Conservation (phyloP, 345 rosid species). For the Sisymbrium irio region DNA sequence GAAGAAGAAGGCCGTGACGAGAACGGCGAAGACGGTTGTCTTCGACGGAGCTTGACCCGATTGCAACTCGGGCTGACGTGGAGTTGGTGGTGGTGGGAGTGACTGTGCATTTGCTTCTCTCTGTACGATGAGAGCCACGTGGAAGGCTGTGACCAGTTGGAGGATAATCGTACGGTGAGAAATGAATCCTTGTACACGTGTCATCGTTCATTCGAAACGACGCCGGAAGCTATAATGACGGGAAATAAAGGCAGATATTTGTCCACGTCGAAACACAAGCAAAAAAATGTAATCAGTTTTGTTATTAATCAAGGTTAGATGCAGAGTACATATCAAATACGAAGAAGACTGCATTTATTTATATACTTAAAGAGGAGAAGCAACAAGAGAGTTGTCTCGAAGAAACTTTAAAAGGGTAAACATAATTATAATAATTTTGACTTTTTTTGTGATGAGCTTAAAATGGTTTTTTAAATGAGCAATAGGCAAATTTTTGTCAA, state of each 20-base stretch:
- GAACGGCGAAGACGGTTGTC: slow-evolving; percentile 27
- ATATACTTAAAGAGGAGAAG: slow-evolving; percentile 6
- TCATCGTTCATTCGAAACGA: slow-evolving; percentile 28
- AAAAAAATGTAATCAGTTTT: not conserved
- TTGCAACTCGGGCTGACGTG: not conserved
- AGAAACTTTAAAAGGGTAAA: not conserved
- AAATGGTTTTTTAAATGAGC: not conserved
- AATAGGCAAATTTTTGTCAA: not conserved
- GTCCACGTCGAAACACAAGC: not conserved
- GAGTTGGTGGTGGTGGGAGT: slow-evolving; percentile 12
- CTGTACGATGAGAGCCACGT: slow-evolving; percentile 16
- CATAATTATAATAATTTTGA: too few relatives aligned
- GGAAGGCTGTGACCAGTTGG: not conserved
- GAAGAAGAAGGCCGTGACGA: slow-evolving; percentile 24
- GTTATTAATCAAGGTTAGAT: not conserved
- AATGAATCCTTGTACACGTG: not conserved
- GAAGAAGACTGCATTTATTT: not conserved
- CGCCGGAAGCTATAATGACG: not conserved
- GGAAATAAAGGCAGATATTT: not conserved
- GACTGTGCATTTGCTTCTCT: slow-evolving; percentile 19
- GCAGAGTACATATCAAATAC: not conserved
- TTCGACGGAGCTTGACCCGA: not conserved
- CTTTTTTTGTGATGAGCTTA: not conserved
- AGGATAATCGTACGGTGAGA: slow-evolving; percentile 16
- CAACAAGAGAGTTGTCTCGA: not conserved